Conservation (phyloP, 2,329 filamentous ascomycete species). For the Xylariaceae sp. region DNA sequence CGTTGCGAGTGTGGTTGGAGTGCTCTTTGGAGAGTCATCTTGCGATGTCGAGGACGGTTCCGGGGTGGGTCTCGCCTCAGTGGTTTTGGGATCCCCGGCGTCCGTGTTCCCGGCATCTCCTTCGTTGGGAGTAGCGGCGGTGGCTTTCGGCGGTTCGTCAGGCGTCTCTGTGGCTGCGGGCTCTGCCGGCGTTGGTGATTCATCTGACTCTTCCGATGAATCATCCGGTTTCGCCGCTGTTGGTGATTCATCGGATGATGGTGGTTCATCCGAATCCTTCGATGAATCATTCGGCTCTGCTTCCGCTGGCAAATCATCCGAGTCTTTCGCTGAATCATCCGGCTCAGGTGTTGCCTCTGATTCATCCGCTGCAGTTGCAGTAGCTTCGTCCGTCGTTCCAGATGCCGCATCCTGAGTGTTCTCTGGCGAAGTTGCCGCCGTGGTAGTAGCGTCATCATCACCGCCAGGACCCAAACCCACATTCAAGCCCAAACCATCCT, state of each 20-base stretch:
- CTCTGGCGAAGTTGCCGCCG: slow-evolving; percentile 12
- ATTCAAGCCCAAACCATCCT: slow-evolving; percentile 24
- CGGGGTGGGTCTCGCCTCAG: background rate
- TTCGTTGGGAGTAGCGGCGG: slow-evolving; percentile 17
- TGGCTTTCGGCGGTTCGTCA: slow-evolving; percentile 10
- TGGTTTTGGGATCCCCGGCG: slow-evolving; percentile 1
- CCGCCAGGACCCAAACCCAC: slow-evolving; percentile 14
- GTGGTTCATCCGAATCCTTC: background rate
- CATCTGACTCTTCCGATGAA: background rate
- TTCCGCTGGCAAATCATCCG: background rate
- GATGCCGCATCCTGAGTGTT: slow-evolving; percentile 12
- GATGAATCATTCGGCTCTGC: background rate
- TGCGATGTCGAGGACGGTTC: background rate
- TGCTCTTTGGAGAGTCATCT: slow-evolving; percentile 1
- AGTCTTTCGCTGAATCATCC: slow-evolving; percentile 1
- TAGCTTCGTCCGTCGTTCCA: slow-evolving; percentile 9
- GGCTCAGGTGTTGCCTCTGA: slow-evolving; percentile 11
- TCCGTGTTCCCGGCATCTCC: background rate
- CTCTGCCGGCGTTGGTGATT: slow-evolving; percentile 1
- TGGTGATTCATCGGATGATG: slow-evolving; percentile 6
- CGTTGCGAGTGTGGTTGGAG: slow-evolving; percentile 28
- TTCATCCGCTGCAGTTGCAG: slow-evolving; percentile 10
- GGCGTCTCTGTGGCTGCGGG: slow-evolving; percentile 5
- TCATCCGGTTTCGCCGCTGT: background rate
- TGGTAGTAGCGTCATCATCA: slow-evolving; percentile 3